Conservation (phyloP, 208 protist species). For the Entamoeba moshkovskii region DNA sequence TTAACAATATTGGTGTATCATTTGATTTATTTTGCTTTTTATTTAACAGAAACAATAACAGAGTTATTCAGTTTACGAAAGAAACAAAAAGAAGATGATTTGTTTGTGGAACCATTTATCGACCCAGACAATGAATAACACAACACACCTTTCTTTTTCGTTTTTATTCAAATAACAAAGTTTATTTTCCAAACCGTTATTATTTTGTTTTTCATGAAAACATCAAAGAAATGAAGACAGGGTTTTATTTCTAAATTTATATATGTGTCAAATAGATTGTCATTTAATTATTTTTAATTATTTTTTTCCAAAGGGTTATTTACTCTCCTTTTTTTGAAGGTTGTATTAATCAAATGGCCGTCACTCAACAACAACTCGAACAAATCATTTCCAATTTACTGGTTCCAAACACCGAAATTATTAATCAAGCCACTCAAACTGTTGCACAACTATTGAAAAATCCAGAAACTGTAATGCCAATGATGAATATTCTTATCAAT, state of each 20-base stretch:
- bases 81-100: neutral
- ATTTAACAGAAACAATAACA: neutral
- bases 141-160: too few relatives aligned
- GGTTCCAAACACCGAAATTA: neutral
- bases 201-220: too few relatives aligned
- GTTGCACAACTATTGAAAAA: neutral
- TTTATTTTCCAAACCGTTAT: too few relatives aligned
- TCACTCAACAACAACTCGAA: neutral
- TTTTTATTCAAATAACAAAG: too few relatives aligned
- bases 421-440: neutral
- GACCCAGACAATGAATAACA: neutral
- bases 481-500: neutral
- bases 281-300: too few relatives aligned
- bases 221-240: too few relatives aligned
- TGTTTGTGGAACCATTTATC: neutral
- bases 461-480: neutral
- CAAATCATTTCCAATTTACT: neutral
- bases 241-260: too few relatives aligned
- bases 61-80: neutral
- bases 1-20: neutral
- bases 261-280: too few relatives aligned
- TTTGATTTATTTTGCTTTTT: neutral
- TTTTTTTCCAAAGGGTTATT: too few relatives aligned
- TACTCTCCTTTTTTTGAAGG: too few relatives aligned
- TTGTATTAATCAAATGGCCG: too few relatives aligned